Base-by-base conservation (phyloP, 257 asterid genomes). In the Nicotiana otophora region DNA sequence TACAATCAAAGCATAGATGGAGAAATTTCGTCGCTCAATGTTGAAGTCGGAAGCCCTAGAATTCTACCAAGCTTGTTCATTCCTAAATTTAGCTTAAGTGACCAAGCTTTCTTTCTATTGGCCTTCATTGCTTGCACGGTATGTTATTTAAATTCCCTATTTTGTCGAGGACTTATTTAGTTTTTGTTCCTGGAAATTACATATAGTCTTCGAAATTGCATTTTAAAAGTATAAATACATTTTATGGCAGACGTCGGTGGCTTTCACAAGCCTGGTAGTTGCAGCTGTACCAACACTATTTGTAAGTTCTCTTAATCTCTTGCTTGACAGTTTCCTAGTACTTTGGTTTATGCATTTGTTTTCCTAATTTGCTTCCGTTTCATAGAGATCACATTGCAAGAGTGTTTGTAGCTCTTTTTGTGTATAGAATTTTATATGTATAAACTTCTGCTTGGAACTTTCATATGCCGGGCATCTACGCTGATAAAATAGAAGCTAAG, bases 81-180 rank as follows among this genome's bases (percentile, higher is more conserved):
- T 61, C 77, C 84, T 67, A 88, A 83, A 88, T 89, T 88, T 89
- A 90, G 92, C 90, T 84, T 89, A 83, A 84, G 85, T 66, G 92
- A 93, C 82, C 93, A 85, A 86, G 93, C 95, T 83, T 92, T 89
- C 88, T 88, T 87, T 84, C 96, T 94, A 63, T 80, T 93, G 33
- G 85, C 93, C 80, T 92, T 93, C 88, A 88, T 93, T 70, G 90
- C 94, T 85, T 89, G 91, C 94, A 92, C 96, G 93, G 98, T 94
- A 83, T n/a, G 78, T 51, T 28, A 8, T 23, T 74, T 48, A 23
- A 74, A 72, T 12, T 48, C 58, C 46, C 61, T 74, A 66, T 61
- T 80, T 46, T 39, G 46, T 23, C 23, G 65, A 67, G 5, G 46
- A 26, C 16, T 67, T 70, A n/a, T 58, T 58, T 46, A 28, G 58